phyloP scores from a whole-genome alignment of 352 stramenopile genomes.

The Pythium vanterpoolii region DNA sequence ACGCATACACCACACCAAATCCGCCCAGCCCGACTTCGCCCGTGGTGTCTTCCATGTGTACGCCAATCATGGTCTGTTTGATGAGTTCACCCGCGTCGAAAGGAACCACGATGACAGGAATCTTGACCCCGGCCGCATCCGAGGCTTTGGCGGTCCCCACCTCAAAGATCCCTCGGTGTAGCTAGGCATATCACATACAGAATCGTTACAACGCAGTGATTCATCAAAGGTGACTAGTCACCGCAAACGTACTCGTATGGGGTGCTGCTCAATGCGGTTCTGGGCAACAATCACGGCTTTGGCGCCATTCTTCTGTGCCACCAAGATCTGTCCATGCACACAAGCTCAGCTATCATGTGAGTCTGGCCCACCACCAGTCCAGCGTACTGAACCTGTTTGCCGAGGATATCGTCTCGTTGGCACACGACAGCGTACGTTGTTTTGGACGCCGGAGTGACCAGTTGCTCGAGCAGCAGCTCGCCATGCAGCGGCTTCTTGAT shows the following conservation, averaged over 20 bases:
- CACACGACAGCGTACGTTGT: constrained; percentile 45
- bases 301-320: constrained; percentile 56
- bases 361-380: background rate
- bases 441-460: constrained; percentile 20
- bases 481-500: constrained; percentile 52
- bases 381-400: constrained; percentile 44
- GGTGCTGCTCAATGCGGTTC: constrained; percentile 47
- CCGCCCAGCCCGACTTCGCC: constrained; percentile 39
- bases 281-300: constrained; percentile 64
- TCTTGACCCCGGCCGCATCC: constrained; percentile 48
- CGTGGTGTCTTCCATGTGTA: constrained; percentile 42
- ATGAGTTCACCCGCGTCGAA: constrained; percentile 43
- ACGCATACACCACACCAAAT: constrained; percentile 57
- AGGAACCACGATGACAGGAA: constrained; percentile 58
- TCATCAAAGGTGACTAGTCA: background rate
- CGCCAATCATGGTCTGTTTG: constrained; percentile 38
- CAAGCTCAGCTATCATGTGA: background rate
- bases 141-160: constrained; percentile 31
- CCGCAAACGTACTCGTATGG: constrained; percentile 37
- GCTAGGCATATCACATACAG: constrained; percentile 21
- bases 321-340: constrained; percentile 35
- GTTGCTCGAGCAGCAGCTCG: constrained; percentile 51
- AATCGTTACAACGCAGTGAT: background rate
- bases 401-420: constrained; percentile 65
- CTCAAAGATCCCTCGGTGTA: constrained; percentile 45